phyloP scores from a whole-genome alignment of 768 basidiomycete genomes.

The Hericium rajendrae region DNA sequence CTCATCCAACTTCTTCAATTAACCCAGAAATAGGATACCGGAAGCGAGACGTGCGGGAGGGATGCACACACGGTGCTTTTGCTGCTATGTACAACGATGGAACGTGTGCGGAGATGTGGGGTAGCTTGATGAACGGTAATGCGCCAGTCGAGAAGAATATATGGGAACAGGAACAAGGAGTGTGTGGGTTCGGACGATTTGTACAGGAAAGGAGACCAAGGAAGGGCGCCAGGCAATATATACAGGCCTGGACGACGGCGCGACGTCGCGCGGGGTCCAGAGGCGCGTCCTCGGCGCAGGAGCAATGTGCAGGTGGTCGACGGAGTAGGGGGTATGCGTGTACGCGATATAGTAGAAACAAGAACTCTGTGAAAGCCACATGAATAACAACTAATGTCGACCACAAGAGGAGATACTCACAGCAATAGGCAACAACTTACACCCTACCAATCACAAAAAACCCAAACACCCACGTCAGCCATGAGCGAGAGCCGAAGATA shows the following conservation, averaged over 20 bases:
- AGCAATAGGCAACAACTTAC: conserved; percentile 12
- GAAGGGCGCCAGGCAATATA: background rate
- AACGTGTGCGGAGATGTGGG: too few species aligned
- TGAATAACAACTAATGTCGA: background rate
- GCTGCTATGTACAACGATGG: too few species aligned
- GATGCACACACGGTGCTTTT: too few species aligned
- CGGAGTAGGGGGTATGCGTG: conserved; percentile 6
- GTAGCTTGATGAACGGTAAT: too few species aligned
- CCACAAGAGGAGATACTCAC: conserved; percentile 2
- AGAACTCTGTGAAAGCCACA: background rate
- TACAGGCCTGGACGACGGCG: background rate
- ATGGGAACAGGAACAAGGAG: background rate
- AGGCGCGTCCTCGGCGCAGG: background rate
- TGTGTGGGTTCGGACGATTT: background rate
- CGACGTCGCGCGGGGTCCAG: background rate
- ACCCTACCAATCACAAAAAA: conserved; percentile 1
- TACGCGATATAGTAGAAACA: background rate
- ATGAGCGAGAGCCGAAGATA: conserved; percentile 3
- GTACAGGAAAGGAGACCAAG: background rate
- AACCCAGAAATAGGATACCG: too few species aligned
- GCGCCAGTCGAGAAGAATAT: background rate
- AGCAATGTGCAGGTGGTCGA: background rate
- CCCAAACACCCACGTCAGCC: conserved; percentile 4
- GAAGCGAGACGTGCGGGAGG: too few species aligned
- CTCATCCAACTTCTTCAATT: too few species aligned